Evolutionary conservation across 2,329 filamentous ascomycete genomes (phyloP), one percentile per base, ranked within the genome.

Genomic region (Pyrenochaeta sp.): DNA sequence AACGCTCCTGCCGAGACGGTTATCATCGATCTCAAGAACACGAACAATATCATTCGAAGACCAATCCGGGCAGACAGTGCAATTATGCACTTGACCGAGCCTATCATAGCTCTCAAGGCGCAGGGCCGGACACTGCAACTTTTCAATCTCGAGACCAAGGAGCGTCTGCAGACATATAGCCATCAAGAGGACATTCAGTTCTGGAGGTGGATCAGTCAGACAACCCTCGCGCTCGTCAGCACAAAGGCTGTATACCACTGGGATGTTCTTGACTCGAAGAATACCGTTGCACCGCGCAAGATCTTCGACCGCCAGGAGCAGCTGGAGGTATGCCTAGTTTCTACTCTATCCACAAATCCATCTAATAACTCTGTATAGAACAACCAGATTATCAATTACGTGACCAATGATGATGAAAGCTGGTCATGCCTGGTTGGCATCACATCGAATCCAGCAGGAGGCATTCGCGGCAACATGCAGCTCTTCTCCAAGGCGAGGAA

Each of bases 381-480:
- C 63, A 96, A 92, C 79, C 95, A 99, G 86, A 99, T 99, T 78
- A 99, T 99, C 86, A 99, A 98, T 82, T 99, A 99, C 81, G 92
- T 94, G 66, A 91, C 96, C 67, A 97, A 94, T 77, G 87, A 89
- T 62, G 94, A 99, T 63, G 92, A 92, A 75, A 97, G 97, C 79
- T 99, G 95, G 95, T 96, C 96, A 88, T 93, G 96, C 27, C 89
- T 97, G 51, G 92, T 99, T 53, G 95, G 95, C 70, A 99, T 99
- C 69, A 93, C 93, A 65, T 93, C 93, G 54, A 91, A 93, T 75
- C 90, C 96, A 73, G 89, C 93, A 75, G 94, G 93, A 51, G 91
- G 95, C 57, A 93, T 99, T 36, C 93, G 96, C 36, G 95, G 95
- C 64, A 91, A 91, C 60, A 95, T 99, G 90, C 96, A 99, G 79